Percentiles rank a stretch among this genome's conserved stretches.
These are phyloP conservation scores for Xylaria sp. DNA, from an alignment of 2,329 filamentous ascomycete species.

Conservation along the genomic window DNA sequence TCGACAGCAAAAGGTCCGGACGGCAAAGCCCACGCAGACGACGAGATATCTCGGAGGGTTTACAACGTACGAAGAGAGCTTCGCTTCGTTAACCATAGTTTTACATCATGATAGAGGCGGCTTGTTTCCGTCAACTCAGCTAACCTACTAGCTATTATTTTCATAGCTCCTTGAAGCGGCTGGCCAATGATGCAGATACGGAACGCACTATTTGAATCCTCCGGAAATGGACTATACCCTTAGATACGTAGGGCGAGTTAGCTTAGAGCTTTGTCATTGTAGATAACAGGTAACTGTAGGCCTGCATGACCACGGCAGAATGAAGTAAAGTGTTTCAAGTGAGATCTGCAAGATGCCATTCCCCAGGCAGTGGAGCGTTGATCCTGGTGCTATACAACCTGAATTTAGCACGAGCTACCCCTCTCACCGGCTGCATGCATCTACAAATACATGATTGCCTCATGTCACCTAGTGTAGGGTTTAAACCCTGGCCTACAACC, in stretches of 20 bases:
- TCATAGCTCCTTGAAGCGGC: background rate
- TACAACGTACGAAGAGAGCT: background rate
- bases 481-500: constrained; percentile 8
- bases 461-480: constrained; percentile 19
- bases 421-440: constrained; percentile 8
- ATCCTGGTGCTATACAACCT: constrained; percentile 14
- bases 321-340: background rate
- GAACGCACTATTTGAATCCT: background rate
- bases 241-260: background rate
- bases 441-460: constrained; percentile 1
- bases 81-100: background rate
- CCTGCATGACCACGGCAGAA: background rate
- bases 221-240: background rate
- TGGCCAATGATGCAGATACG: background rate
- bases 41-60: background rate
- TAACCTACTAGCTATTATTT: background rate
- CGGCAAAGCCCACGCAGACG: background rate
- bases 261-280: background rate
- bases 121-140: background rate
- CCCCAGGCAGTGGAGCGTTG: background rate
- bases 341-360: constrained; percentile 13
- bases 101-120: background rate
- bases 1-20: background rate
- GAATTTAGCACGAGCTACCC: constrained; percentile 18
- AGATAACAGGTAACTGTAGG: background rate